These are phyloP conservation scores for Linum tenue DNA, from an alignment of 345 rosid genomes.

Conservation along the genomic window DNA sequence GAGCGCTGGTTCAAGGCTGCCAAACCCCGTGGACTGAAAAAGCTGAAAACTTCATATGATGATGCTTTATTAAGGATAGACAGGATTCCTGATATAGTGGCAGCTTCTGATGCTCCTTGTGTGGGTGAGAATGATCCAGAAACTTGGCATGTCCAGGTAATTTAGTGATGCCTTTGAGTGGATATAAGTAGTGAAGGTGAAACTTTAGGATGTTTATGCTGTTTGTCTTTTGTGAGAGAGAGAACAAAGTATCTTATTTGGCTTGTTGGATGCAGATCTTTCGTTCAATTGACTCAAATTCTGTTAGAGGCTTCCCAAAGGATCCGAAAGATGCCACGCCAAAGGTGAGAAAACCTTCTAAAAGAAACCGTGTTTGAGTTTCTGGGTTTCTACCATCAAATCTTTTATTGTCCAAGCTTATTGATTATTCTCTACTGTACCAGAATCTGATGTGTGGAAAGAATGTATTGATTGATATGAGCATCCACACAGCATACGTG, in stretches of 20 bases:
- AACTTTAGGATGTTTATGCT: neutral
- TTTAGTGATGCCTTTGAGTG: constrained; percentile 4
- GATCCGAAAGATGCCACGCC: constrained; percentile 68
- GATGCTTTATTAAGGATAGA: constrained; percentile 73
- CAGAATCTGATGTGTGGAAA: constrained; percentile 88
- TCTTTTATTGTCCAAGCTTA: constrained; percentile 9
- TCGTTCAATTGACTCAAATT: constrained; percentile 90
- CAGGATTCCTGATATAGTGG: constrained; percentile 71
- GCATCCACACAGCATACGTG: constrained; percentile 95
- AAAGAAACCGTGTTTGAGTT: neutral
- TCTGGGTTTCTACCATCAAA: neutral
- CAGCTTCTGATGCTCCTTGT: constrained; percentile 45
- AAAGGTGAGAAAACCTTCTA: constrained; percentile 35
- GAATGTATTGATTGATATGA: constrained; percentile 94
- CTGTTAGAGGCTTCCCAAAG: constrained; percentile 83
- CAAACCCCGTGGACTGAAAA: constrained; percentile 67
- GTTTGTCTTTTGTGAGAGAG: neutral
- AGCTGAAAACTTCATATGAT: constrained; percentile 61
- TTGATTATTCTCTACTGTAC: constrained; percentile 23
- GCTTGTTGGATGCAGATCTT: constrained; percentile 48
- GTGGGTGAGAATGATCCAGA: constrained; percentile 47
- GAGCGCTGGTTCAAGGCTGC: constrained; percentile 87
- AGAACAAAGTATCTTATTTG: constrained; percentile 1
- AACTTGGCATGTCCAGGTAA: constrained; percentile 93
- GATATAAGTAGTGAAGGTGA: neutral